phyloP scores from a whole-genome alignment of 108 stramenopile species.

The Schizochytrium sp. region DNA sequence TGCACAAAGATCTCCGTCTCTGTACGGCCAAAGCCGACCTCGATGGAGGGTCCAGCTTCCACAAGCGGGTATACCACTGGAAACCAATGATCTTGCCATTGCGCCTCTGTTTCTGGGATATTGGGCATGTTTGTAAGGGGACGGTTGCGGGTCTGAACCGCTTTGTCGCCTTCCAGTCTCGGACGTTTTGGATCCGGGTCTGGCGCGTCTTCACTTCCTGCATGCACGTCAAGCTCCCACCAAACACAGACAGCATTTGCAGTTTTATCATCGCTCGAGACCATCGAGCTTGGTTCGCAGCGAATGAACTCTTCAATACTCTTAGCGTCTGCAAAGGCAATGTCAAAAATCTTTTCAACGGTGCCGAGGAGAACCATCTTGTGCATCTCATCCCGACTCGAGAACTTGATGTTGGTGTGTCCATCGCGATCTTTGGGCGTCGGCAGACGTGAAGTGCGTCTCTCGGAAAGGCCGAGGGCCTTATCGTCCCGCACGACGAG shows the following conservation, averaged over 20 bases:
- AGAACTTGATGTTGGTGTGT: neutral
- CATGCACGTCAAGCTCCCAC: constrained; percentile 32
- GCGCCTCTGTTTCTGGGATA: constrained; percentile 7
- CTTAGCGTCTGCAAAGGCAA: constrained; percentile 20
- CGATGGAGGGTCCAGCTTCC: neutral
- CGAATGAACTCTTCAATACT: neutral
- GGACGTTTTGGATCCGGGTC: no score
- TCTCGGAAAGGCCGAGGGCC: neutral
- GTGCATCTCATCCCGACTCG: neutral
- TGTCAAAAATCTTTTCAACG: constrained; percentile 10
- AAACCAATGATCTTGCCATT: constrained; percentile 49
- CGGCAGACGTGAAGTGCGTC: neutral
- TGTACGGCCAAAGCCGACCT: neutral
- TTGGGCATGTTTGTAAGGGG: neutral
- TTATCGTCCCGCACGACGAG: constrained; percentile 10
- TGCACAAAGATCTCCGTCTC: neutral
- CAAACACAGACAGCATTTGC: constrained; percentile 35
- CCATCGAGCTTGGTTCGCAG: neutral
- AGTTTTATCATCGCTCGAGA: neutral
- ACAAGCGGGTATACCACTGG: constrained; percentile 33
- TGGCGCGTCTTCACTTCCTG: no score
- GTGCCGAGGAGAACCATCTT: neutral
- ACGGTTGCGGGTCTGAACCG: neutral
- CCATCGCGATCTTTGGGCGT: neutral
- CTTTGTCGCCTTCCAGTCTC: no score